Percentiles rank a stretch among this genome's conserved stretches.
These are phyloP conservation scores for Colletotrichum limetticola DNA, from an alignment of 2,329 filamentous ascomycete species.

Conservation along the genomic window DNA sequence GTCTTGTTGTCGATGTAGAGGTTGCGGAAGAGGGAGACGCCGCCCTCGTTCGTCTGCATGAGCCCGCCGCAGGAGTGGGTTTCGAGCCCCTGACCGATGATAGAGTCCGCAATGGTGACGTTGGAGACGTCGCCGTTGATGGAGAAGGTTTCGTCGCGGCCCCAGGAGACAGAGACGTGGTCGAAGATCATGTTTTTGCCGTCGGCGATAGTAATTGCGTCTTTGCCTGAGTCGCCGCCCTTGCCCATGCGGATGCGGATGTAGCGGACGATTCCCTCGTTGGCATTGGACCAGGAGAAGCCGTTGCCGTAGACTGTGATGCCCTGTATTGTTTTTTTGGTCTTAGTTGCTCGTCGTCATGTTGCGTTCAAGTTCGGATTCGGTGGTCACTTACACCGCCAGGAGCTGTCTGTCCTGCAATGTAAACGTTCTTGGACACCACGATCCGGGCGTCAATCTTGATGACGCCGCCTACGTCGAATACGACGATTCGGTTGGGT, in stretches of 20 bases:
- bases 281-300: constrained; percentile 61
- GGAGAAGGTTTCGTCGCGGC: constrained; percentile 65
- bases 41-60: constrained; percentile 58
- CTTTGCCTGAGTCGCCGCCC: constrained; percentile 61
- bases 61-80: constrained; percentile 64
- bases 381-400: constrained; percentile 51
- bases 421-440: constrained; percentile 58
- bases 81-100: constrained; percentile 64
- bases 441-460: constrained; percentile 58
- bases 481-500: constrained; percentile 60
- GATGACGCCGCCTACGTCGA: constrained; percentile 61
- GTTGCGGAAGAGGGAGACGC: constrained; percentile 58
- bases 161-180: constrained; percentile 64
- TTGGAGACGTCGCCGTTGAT: constrained; percentile 60
- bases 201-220: constrained; percentile 63
- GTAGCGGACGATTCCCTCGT: constrained; percentile 65
- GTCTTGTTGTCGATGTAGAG: constrained; percentile 69
- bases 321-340: constrained; percentile 38
- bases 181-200: constrained; percentile 67
- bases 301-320: constrained; percentile 66
- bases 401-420: constrained; percentile 61
- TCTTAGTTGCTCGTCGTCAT: neutral
- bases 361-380: neutral
- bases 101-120: constrained; percentile 63
- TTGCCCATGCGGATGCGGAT: constrained; percentile 65